Base-by-base conservation (phyloP, 306 rosid genomes). In the Trifolium subterraneum region DNA sequence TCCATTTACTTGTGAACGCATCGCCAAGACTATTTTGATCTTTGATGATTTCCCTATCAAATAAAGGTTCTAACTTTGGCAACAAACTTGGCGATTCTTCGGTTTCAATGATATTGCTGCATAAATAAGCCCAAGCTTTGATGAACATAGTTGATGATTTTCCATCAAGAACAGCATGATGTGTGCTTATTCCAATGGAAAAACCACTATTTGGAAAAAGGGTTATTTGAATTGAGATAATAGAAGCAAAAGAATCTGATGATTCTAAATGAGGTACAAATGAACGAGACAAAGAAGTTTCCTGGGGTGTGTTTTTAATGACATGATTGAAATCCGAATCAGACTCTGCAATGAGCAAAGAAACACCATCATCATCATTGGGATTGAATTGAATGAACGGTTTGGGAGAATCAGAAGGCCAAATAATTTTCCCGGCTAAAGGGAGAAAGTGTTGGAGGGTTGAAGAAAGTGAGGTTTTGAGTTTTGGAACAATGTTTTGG, bases 131-230 rank as follows among this genome's bases (percentile, higher is more conserved):
- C 91, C 96, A 90, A 1, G 89, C 82, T 25, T 88, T 83, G 70
- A 90, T 19, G 73, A 90, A 88, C 73, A 62, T 13, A 6, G 70
- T 72, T 12, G 83, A 52, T 6, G 87, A 56, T 68, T 72, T 72
- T 8, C 96, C 96, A 63, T 88, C 96, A 1, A 90, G 48, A 27
- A 79, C 84, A 0, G 86, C 87, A 10, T 86, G 88, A 72, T 88
- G 90, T 8, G 73, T 18, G 38, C 70, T 41, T 72, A 82, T 69
- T 1, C 90, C 96, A 5, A 88, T 79, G 9, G 72, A 45, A 51
- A 90, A 85, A 0, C 96, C 93, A 19, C 27, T 45, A 20, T 74
- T 71, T 5, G 87, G 86, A 27, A 90, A 88, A 14, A 78, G 68
- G 13, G 96, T 88, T 16, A 90, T 45, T 20, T 88, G 92, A 18